Base-by-base conservation (phyloP, 1,284 basidiomycete genomes). In the Uromyces viciae-fabae region DNA sequence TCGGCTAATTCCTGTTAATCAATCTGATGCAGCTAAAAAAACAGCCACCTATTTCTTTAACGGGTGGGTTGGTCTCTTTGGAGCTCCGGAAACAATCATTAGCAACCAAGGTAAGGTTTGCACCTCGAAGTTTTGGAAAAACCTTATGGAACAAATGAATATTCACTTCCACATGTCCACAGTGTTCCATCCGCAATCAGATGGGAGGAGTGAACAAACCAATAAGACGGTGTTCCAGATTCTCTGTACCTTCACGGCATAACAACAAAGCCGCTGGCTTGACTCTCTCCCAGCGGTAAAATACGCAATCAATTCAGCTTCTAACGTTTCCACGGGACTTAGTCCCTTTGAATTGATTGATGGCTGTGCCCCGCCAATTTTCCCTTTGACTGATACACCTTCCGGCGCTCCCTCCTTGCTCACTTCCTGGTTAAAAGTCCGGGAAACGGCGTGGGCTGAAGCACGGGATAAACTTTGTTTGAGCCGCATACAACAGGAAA, bases 91-190 rank as follows among this genome's bases (percentile, higher is more conserved):
- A 3, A 46, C 83, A 0, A 83, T 86, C 54, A 75, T 85, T 15
- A 80, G 66, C 19, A 82, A 85, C 69, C 52, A 82, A 0, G 83
- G 85, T 72, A 83, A 83, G n/a, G 82, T 84, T 0, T 86, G 84
- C 62, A 80, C 82, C 0, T 82, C 82, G 4, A 17, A 52, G 9
- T 85, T 86, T 73, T 86, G 85, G 85, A 49, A 75, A 0, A 60
- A 75, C 0, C 82, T 85, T 0, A 82, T 84, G 52, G 38, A 43
- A 14, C 64, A 83, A 5, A 64, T 84, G 0, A 84, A 84, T 2
- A 68, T 84, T 3, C 82, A 69, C 42, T 66, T 77, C 7, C 25
- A 64, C 15, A 28, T 64, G 7, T n/a, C 60, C 19, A n/a, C 31
- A 4, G 25, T 17, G 4, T 64, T 31, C 25, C 60, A 64, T 33